Percentiles rank a stretch among this genome's conserved stretches.
Conservation (phyloP, 441 rosid species). For the Erysimum cheiri region DNA sequence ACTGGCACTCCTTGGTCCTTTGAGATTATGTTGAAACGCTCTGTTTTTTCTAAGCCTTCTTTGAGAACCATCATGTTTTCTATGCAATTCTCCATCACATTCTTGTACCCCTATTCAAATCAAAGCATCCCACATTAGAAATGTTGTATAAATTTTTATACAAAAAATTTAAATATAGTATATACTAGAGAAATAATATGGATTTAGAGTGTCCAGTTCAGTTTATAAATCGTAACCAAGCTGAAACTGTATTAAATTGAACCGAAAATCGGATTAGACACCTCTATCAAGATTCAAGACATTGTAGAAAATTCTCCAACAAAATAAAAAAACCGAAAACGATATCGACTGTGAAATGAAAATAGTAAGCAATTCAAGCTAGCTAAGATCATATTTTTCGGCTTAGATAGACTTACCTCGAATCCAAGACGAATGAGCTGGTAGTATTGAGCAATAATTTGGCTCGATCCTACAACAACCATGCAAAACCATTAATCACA, state of each 20-base stretch:
- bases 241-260: no score
- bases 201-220: no score
- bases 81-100: slow-evolving; percentile 87
- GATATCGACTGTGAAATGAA: no score
- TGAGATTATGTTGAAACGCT: slow-evolving; percentile 72
- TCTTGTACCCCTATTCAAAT: slow-evolving; percentile 61
- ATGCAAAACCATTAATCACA: neutral
- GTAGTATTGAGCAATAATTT: slow-evolving; percentile 90
- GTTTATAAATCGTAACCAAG: no score
- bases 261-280: no score
- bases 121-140: neutral
- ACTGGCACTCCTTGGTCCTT: slow-evolving; percentile 87
- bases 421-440: slow-evolving; percentile 82
- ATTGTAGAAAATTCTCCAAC: no score
- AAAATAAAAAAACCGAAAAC: no score
- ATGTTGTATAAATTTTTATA: no score
- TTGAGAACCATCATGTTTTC: slow-evolving; percentile 67
- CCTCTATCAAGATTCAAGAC: no score
- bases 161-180: no score
- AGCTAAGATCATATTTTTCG: neutral
- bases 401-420: slow-evolving; percentile 53
- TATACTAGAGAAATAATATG: no score
- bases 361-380: no score
- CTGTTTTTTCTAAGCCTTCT: slow-evolving; percentile 70
- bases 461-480: slow-evolving; percentile 69